Evolutionary conservation across 75 land plant species (phyloP).

Genomic region (Picea sitchensis): DNA sequence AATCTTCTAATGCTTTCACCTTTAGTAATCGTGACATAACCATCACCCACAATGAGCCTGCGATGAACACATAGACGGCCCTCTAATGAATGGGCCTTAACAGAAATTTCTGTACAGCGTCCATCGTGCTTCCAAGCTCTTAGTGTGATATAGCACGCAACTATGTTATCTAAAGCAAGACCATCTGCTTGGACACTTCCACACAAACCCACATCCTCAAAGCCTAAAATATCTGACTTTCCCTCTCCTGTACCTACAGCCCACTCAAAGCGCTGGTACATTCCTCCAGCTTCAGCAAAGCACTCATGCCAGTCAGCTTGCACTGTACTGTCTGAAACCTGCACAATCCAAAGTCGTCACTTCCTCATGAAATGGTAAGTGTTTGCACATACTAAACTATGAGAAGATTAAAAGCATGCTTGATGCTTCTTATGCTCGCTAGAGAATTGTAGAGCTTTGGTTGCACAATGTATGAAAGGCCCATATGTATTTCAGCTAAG

Average conservation of each 20-base stretch:
- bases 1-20: conserved; percentile 93
- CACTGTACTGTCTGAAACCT: conserved; percentile 84
- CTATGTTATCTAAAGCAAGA: conserved; percentile 61
- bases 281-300: conserved; percentile 66
- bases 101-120: conserved; percentile 78
- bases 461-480: neutral
- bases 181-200: conserved; percentile 63
- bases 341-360: conserved; percentile 12
- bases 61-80: conserved; percentile 96
- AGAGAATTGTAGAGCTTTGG: neutral
- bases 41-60: conserved; percentile 94
- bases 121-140: conserved; percentile 97
- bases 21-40: conserved; percentile 83
- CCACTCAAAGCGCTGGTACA: conserved; percentile 96
- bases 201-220: conserved; percentile 90
- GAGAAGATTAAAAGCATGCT: neutral
- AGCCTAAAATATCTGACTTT: conserved; percentile 84
- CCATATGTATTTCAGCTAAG: neutral
- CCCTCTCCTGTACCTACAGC: conserved; percentile 95
- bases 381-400: neutral
- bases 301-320: conserved; percentile 94
- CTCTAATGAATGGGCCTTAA: conserved; percentile 93
- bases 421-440: neutral
- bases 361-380: neutral
- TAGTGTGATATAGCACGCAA: conserved; percentile 78